Evolutionary conservation across 169 alveolate genomes (phyloP).

Genomic region (Miamiensis avidus): DNA sequence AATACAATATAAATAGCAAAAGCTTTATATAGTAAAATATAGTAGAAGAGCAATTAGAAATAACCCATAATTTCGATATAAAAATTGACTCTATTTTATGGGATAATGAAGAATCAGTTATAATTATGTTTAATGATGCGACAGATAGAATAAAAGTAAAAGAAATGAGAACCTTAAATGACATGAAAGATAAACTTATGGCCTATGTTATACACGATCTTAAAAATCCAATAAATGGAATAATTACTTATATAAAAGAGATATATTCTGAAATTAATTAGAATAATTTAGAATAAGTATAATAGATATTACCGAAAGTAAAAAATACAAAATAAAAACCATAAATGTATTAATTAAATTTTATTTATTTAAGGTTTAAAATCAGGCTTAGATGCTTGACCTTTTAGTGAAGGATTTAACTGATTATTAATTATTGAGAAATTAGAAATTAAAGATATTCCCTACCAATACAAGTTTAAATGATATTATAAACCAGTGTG

Average conservation of each 20-base stretch:
- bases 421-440: background rate
- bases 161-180: background rate
- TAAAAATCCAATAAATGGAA: background rate
- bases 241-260: background rate
- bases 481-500: background rate
- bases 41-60: background rate
- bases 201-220: background rate
- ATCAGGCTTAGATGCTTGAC: background rate
- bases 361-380: background rate
- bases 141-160: background rate
- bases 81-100: background rate
- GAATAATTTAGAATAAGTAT: too few species aligned
- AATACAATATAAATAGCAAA: background rate
- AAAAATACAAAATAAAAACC: background rate
- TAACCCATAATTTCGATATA: background rate
- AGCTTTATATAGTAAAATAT: background rate
- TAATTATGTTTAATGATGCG: background rate
- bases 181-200: background rate
- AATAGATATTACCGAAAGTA: too few species aligned
- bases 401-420: background rate
- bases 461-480: background rate
- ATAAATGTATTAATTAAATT: too few species aligned
- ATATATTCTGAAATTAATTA: background rate
- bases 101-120: background rate
- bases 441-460: too few species aligned